Conservation (phyloP, 176 grass and related monocot genomes). For the Rhynchospora pubera region DNA sequence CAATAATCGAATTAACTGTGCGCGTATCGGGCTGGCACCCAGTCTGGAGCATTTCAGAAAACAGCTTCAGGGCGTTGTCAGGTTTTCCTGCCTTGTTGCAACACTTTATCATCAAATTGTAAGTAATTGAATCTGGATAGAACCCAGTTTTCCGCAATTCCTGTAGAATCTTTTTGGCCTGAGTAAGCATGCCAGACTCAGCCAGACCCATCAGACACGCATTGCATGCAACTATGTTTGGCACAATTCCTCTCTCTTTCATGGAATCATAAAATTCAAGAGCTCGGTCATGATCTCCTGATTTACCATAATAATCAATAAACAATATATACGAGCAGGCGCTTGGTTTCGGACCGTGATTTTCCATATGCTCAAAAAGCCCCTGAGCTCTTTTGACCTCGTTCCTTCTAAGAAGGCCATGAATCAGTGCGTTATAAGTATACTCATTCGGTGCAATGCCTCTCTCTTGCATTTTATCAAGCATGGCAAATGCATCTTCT, state of each 20-base stretch:
- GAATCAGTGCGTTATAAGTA: constrained; percentile 81
- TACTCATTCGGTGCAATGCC: constrained; percentile 59
- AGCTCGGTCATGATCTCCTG: constrained; percentile 54
- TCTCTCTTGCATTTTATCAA: constrained; percentile 59
- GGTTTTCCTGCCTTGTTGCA: constrained; percentile 65
- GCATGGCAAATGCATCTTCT: constrained; percentile 49
- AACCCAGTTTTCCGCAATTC: constrained; percentile 67
- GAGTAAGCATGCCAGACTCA: constrained; percentile 58
- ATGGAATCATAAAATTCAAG: constrained; percentile 60
- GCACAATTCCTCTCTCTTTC: constrained; percentile 77
- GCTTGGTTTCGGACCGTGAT: constrained; percentile 61
- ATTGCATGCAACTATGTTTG: constrained; percentile 73
- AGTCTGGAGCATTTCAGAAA: constrained; percentile 73
- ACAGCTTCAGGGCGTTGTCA: constrained; percentile 64
- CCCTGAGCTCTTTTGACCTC: constrained; percentile 39
- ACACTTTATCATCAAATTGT: constrained; percentile 98
- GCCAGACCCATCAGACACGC: constrained; percentile 77
- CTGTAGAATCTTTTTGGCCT: constrained; percentile 71
- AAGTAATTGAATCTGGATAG: constrained; percentile 71
- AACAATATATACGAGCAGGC: constrained; percentile 79
- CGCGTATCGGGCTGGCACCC: constrained; percentile 56
- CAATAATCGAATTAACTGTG: constrained; percentile 73
- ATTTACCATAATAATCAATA: constrained; percentile 85
- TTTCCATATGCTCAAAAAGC: constrained; percentile 66
- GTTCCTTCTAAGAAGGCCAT: constrained; percentile 62